Conservation (phyloP, 2,329 filamentous ascomycete genomes). For the Alternaria tenuissima region DNA sequence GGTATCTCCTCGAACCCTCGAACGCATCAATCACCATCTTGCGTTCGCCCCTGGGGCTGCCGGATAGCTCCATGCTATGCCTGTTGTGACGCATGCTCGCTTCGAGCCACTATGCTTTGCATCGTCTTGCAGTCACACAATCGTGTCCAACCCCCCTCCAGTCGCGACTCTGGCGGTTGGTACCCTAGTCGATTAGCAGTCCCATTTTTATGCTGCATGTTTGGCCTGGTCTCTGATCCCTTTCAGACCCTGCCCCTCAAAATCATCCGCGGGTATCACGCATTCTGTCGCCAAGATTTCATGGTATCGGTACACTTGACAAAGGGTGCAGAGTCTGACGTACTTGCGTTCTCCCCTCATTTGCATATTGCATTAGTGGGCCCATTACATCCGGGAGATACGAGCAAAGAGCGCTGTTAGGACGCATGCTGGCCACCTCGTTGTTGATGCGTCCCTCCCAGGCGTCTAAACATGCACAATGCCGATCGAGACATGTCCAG, state of each 20-base stretch:
- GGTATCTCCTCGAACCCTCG: slow-evolving; percentile 43
- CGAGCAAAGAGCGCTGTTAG: slow-evolving; percentile 28
- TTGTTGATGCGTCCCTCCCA: slow-evolving; percentile 45
- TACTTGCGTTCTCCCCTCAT: slow-evolving; percentile 40
- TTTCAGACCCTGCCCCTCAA: slow-evolving; percentile 28
- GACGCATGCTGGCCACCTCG: slow-evolving; percentile 39
- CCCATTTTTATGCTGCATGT: slow-evolving; percentile 37
- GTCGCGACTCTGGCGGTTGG: slow-evolving; percentile 48
- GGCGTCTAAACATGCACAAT: slow-evolving; percentile 36
- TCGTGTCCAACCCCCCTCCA: slow-evolving; percentile 48
- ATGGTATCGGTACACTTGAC: slow-evolving; percentile 38
- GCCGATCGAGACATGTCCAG: slow-evolving; percentile 47
- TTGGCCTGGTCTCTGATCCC: slow-evolving; percentile 37
- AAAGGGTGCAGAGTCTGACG: slow-evolving; percentile 45
- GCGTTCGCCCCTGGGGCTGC: slow-evolving; percentile 31
- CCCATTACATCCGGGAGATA: slow-evolving; percentile 39
- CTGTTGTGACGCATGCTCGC: slow-evolving; percentile 43
- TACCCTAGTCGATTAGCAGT: slow-evolving; percentile 34
- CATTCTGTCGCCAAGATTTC: slow-evolving; percentile 40
- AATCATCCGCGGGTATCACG: slow-evolving; percentile 28
- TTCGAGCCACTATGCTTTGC: slow-evolving; percentile 47
- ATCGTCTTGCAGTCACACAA: slow-evolving; percentile 43
- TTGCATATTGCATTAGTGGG: slow-evolving; percentile 46
- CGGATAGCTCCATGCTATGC: slow-evolving; percentile 44
- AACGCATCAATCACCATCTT: slow-evolving; percentile 47